Evolutionary conservation across 106 monocot genomes (phyloP).

Genomic region (Acorus calamus): DNA sequence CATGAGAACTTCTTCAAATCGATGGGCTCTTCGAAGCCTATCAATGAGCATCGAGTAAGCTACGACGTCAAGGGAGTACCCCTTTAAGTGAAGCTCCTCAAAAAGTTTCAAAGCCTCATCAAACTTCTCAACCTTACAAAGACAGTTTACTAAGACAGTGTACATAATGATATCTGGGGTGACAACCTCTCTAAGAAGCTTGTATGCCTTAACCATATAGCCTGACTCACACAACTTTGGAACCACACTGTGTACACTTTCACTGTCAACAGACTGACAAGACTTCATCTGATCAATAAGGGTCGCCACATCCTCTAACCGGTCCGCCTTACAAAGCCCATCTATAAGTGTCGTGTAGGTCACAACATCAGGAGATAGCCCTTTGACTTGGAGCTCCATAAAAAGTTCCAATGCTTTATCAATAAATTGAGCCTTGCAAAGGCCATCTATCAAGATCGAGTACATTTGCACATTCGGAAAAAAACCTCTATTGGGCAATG

Average conservation of each 20-base stretch:
- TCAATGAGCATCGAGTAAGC: conserved; percentile 57
- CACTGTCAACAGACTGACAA: conserved; percentile 44
- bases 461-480: conserved; percentile 60
- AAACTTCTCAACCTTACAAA: conserved; percentile 46
- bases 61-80: conserved; percentile 42
- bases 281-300: conserved; percentile 77
- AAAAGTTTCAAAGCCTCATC: conserved; percentile 52
- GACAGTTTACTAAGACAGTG: conserved; percentile 52
- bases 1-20: conserved; percentile 30
- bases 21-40: conserved; percentile 25
- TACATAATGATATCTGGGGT: conserved; percentile 72
- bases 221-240: conserved; percentile 53
- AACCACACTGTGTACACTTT: conserved; percentile 27
- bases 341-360: conserved; percentile 75
- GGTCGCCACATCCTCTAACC: conserved; percentile 46
- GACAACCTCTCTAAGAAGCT: conserved; percentile 55
- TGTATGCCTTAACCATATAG: conserved; percentile 58
- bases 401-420: conserved; percentile 67
- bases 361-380: conserved; percentile 47
- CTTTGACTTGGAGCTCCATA: conserved; percentile 60
- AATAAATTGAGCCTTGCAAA: conserved; percentile 67
- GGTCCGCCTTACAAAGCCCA: conserved; percentile 57
- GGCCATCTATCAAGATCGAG: conserved; percentile 68
- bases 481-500: conserved; percentile 34
- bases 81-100: conserved; percentile 47